phyloP scores from a whole-genome alignment of 1,284 basidiomycete species.

The Apiotrichum montevideense region DNA sequence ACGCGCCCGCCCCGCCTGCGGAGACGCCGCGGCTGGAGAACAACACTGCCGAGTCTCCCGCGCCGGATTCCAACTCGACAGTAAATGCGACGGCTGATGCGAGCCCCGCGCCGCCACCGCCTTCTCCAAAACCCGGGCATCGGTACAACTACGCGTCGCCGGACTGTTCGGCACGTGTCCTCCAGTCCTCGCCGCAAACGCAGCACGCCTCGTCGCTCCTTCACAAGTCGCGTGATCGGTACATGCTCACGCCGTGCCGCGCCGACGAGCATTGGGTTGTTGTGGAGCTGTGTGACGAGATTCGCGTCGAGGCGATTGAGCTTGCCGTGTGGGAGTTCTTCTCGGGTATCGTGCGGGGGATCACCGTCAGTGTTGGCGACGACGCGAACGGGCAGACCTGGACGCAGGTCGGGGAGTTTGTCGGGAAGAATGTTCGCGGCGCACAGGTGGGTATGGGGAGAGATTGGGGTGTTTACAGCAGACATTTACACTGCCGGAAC shows the following conservation, averaged over 20 bases:
- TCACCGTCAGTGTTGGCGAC: constrained; percentile 78
- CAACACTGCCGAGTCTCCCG: not conserved
- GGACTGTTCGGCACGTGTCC: constrained; percentile 90
- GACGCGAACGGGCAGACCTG: constrained; percentile 47
- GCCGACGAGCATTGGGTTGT: constrained; percentile 72
- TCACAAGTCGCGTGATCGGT: constrained; percentile 83
- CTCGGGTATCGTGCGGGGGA: constrained; percentile 90
- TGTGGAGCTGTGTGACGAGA: constrained; percentile 95
- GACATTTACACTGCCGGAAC: constrained; percentile 56
- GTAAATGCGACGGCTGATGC: not conserved
- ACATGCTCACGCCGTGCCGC: constrained; percentile 93
- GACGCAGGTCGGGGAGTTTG: constrained; percentile 60
- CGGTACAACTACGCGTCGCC: constrained; percentile 91
- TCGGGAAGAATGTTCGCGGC: constrained; percentile 83
- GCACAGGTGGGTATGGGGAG: constrained; percentile 62
- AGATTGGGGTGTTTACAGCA: constrained; percentile 52
- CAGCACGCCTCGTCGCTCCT: constrained; percentile 81
- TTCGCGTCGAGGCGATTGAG: constrained; percentile 90
- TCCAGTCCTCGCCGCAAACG: constrained; percentile 71
- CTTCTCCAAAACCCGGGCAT: constrained; percentile 26
- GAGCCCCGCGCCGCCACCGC: not conserved
- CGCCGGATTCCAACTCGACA: not conserved
- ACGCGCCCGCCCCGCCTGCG: constrained; percentile 5
- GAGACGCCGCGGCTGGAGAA: not conserved
- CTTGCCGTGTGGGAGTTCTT: constrained; percentile 98